These are phyloP conservation scores for Amaranthus tricolor DNA, from an alignment of 179 eudicot genomes.

Conservation along the genomic window DNA sequence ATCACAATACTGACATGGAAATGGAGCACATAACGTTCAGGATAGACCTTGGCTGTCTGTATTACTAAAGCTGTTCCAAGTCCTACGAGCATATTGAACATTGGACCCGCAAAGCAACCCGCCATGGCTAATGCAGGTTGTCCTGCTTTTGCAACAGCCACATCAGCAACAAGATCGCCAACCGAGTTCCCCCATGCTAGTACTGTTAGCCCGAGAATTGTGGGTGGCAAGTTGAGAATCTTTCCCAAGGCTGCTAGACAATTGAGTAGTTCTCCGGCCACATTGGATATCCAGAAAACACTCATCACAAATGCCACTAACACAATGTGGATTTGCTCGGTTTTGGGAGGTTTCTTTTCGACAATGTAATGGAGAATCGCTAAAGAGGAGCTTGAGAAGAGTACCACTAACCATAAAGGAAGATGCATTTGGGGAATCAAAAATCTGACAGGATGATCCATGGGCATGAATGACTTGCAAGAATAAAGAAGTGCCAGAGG, in stretches of 20 bases:
- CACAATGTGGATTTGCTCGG: constrained; percentile 53
- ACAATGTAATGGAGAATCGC: constrained; percentile 66
- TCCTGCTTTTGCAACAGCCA: constrained; percentile 94
- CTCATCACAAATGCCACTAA: constrained; percentile 81
- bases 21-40: constrained; percentile 70
- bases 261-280: constrained; percentile 86
- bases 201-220: constrained; percentile 86
- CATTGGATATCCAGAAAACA: constrained; percentile 92
- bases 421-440: constrained; percentile 57
- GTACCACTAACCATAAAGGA: constrained; percentile 75
- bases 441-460: constrained; percentile 64
- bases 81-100: constrained; percentile 96
- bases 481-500: constrained; percentile 78
- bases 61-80: constrained; percentile 83
- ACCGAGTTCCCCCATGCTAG: constrained; percentile 98
- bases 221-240: constrained; percentile 64
- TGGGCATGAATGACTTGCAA: constrained; percentile 78
- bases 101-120: constrained; percentile 96
- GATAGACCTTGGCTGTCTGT: constrained; percentile 65
- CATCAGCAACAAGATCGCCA: constrained; percentile 98
- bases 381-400: constrained; percentile 64
- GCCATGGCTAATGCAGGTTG: constrained; percentile 99
- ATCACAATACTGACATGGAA: constrained; percentile 81
- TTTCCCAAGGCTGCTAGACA: constrained; percentile 84
- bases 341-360: constrained; percentile 84